Base-by-base conservation (phyloP, 2,329 filamentous ascomycete genomes). In the Aureobasidium sp. region DNA sequence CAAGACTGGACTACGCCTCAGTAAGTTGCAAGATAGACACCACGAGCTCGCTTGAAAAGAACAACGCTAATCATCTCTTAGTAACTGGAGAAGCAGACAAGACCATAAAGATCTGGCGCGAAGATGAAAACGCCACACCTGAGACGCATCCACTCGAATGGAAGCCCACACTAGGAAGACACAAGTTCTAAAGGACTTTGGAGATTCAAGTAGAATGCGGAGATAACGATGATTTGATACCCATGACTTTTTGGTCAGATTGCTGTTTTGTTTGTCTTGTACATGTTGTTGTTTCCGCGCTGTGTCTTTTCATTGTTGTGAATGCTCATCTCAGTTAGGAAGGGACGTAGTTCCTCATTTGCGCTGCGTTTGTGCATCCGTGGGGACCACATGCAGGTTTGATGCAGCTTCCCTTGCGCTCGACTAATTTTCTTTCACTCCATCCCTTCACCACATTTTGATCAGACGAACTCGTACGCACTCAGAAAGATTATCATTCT, bases 21-120 rank as follows among this genome's bases (percentile, higher is more conserved):
- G 38, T 42, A 42, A 42, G 38, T 42, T 10, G 19, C 19, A 7
- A 19, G n/a, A 42, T 42, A 7, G 3, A 42, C n/a, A 21, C 9
- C 38, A 42, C 19, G 19, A 23, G 11, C 21, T 27, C 13, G 10
- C 25, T 9, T 25, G 19, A 31, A 37, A 15, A 7, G 33, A 37
- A n/a, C 1, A 51, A 23, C 15, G 13, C 47, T 51, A 38, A 51
- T 19, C n/a, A 21, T 11, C 7, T 17, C 66, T 78, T 99, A 67
- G 95, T 99, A 64, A 92, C 89, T 21, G 95, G 95, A 47, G 94
- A 99, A 75, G 90, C 91, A 6, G 94, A 99, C 73, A 99, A 99
- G 81, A 96, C 92, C 0, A 96, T 62, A 58, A 97, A 99, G 82
- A 84, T 99, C 61, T 99, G 94, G 94, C 95, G 92, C 74, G 88